Conservation (phyloP, 768 basidiomycete genomes). For the Suillus discolor region DNA sequence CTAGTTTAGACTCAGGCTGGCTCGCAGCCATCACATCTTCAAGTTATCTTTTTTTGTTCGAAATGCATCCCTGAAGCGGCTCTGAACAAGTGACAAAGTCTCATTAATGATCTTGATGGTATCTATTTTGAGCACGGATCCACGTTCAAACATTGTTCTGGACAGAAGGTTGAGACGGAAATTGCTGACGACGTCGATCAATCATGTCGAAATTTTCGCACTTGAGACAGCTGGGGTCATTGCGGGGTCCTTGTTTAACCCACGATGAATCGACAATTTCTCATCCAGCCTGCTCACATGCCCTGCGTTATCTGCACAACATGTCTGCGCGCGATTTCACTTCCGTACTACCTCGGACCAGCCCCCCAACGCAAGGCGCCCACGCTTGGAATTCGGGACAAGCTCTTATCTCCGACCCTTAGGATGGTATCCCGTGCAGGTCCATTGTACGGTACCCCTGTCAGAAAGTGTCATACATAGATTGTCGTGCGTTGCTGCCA, state of each 20-base stretch:
- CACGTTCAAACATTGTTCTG: background rate
- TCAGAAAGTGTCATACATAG: background rate
- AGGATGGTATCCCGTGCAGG: background rate
- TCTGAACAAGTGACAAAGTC: background rate
- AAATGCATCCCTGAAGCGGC: background rate
- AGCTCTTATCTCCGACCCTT: background rate
- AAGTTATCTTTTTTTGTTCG: background rate
- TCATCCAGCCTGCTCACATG: background rate
- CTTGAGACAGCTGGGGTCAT: background rate
- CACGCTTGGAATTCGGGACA: background rate
- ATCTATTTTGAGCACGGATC: background rate
- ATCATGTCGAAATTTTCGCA: background rate
- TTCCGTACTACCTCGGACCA: background rate
- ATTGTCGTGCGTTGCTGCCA: background rate
- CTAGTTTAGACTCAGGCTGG: no score
- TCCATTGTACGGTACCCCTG: background rate
- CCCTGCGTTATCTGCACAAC: background rate
- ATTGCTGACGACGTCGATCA: background rate
- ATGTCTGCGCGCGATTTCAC: background rate
- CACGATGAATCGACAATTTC: background rate
- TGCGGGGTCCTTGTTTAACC: background rate
- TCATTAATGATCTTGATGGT: background rate
- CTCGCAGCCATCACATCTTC: no score
- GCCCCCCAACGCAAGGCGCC: background rate
- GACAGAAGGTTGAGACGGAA: background rate